Base-by-base conservation (phyloP, 176 grass and related monocot genomes). In the Oryza brachyantha region DNA sequence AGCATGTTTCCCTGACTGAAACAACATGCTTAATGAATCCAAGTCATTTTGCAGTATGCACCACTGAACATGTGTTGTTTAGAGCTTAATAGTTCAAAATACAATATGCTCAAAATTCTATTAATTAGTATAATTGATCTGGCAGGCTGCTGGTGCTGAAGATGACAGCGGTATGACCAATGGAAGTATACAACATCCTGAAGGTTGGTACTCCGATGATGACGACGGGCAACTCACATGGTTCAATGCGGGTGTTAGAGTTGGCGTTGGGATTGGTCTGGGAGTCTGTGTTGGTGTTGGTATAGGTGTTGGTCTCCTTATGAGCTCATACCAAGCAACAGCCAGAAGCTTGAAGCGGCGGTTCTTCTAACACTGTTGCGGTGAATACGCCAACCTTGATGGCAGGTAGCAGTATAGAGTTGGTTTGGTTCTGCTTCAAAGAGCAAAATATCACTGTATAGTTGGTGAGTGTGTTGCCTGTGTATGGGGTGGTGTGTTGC, bases 191-290 rank as follows among this genome's bases (percentile, higher is more conserved):
- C 86, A 88, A 24, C 75, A 94, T 48, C 91, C 91, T 34, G 91
- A 97, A 84, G 84, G 79, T 57, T 97, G 86, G 89, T 88, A 80
- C 64, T 89, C 80, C 5, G 36, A 85, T 0, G 90, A 93, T 0
- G 75, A 93, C 4, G 90, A 91, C 6, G 96, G 92, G 4, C 92
- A 99, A 41, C 84, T 99, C 28, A 79, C 96, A 59, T 99, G 96
- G 96, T 99, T 99, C 77, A 99, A 99, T 7, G 90, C 96, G 29
- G 96, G 96, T 54, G 90, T 99, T 61, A 84, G 92, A 79, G 96
- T 95, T 3, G 96, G 96, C 0, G 87, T 99, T 17, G 96, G 96
- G 26, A 94, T 99, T 41, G 96, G 96, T 46, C 64, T 99, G 57
- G 96, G 90, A 60, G 93, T 99, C 62, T 99, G 92, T 52, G 92